Percentiles rank a stretch among this genome's conserved stretches.
These are phyloP conservation scores for Krasilnikovozyma curviuscula DNA, from an alignment of 768 basidiomycete genomes.

Conservation along the genomic window DNA sequence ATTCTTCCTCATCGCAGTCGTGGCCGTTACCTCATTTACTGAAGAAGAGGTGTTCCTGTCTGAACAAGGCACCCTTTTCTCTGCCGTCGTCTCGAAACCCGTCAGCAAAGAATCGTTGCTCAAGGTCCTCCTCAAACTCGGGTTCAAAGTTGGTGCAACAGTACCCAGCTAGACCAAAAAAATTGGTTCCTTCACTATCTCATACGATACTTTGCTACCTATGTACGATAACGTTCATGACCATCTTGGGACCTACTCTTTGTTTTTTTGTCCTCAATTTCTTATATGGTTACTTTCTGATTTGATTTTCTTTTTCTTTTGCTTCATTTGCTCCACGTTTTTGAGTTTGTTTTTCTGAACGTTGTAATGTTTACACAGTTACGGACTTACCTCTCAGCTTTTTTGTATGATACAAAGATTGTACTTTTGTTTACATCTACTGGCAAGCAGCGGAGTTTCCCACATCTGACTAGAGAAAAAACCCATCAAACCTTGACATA, in stretches of 20 bases:
- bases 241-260: background rate
- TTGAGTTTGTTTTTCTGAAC: background rate
- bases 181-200: background rate
- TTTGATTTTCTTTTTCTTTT: background rate
- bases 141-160: conserved; percentile 7
- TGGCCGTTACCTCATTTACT: conserved; percentile 23
- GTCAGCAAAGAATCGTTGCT: conserved; percentile 71
- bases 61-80: conserved; percentile 24
- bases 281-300: background rate
- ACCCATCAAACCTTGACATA: too few species aligned
- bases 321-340: background rate
- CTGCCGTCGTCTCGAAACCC: conserved; percentile 55
- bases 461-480: too few species aligned
- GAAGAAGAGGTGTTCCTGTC: background rate
- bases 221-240: background rate
- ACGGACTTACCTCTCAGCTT: too few species aligned
- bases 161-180: background rate
- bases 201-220: background rate
- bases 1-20: conserved; percentile 17
- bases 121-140: conserved; percentile 14
- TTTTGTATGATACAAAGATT: too few species aligned
- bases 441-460: too few species aligned
- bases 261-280: background rate
- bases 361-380: too few species aligned
- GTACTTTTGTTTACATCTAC: too few species aligned